phyloP scores from a whole-genome alignment of 768 basidiomycete genomes.

The Boletus rufocinnamomeus region DNA sequence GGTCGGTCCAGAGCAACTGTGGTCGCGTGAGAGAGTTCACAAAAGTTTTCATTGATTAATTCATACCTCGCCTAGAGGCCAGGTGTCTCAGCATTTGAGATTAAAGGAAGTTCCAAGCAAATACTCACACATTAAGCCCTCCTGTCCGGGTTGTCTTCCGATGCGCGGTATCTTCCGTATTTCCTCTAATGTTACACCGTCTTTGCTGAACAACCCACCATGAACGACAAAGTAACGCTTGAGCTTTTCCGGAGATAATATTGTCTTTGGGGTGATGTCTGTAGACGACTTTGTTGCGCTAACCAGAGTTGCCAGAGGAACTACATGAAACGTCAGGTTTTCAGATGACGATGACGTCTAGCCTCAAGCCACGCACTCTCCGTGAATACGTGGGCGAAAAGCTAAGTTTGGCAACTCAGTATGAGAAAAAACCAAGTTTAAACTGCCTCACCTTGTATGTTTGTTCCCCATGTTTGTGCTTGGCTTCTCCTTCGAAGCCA shows the following conservation, averaged over 20 bases:
- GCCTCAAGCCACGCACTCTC: slow-evolving; percentile 52
- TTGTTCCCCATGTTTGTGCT: slow-evolving; percentile 95
- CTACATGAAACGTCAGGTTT: slow-evolving; percentile 42
- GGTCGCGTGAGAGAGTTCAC: slow-evolving; percentile 12
- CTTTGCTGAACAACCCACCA: slow-evolving; percentile 94
- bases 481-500: slow-evolving; percentile 94
- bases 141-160: slow-evolving; percentile 89
- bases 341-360: not conserved
- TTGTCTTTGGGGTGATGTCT: slow-evolving; percentile 45
- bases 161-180: slow-evolving; percentile 86
- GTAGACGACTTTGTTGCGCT: slow-evolving; percentile 64
- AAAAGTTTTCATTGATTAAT: not conserved
- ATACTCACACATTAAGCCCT: slow-evolving; percentile 88
- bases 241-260: slow-evolving; percentile 77
- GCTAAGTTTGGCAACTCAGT: slow-evolving; percentile 41
- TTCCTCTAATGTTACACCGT: slow-evolving; percentile 92
- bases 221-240: slow-evolving; percentile 96
- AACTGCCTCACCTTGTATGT: slow-evolving; percentile 72
- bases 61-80: slow-evolving; percentile 59
- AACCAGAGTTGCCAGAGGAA: slow-evolving; percentile 88
- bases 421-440: not conserved
- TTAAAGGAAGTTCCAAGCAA: slow-evolving; percentile 6
- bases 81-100: slow-evolving; percentile 9
- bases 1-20: slow-evolving; percentile 94
- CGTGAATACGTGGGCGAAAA: slow-evolving; percentile 94